A percentile compares a stretch with the other conserved stretches of the same genome.
phyloP scores from a whole-genome alignment of 345 rosid genomes.

The Cardamine occulta region DNA sequence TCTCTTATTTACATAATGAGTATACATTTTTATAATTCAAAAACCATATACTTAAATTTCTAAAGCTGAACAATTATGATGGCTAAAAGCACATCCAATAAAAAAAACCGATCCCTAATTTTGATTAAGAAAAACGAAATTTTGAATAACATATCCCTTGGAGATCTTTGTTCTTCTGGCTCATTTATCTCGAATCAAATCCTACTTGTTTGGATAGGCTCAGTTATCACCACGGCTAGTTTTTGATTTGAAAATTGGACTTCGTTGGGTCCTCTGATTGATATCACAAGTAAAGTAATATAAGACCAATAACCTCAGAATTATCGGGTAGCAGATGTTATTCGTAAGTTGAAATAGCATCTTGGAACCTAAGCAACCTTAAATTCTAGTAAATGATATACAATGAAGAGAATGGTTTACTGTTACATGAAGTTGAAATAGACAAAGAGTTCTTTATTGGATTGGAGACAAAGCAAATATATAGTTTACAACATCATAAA shows the following conservation, averaged over 20 bases:
- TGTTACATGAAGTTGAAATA: background rate
- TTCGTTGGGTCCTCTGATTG: no score
- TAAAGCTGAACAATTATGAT: background rate
- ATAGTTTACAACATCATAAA: constrained; percentile 20
- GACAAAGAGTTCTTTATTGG: background rate
- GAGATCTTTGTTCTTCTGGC: no score
- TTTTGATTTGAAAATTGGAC: no score
- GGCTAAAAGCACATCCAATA: background rate
- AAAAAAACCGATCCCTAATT: background rate
- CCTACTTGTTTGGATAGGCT: no score
- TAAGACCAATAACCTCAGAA: no score
- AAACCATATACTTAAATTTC: background rate
- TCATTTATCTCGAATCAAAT: no score
- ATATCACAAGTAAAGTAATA: no score
- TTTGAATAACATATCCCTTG: background rate
- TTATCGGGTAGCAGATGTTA: no score
- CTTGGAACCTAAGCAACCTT: no score
- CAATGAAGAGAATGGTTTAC: background rate
- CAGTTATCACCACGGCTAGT: no score
- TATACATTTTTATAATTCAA: background rate
- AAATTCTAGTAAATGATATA: no score
- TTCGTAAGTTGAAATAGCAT: no score
- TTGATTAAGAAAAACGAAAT: background rate
- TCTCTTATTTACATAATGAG: background rate
- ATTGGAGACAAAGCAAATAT: background rate